These are phyloP conservation scores for Saccharomyces hybrid DNA, from an alignment of 1,139 yeast genomes.

Conservation along the genomic window DNA sequence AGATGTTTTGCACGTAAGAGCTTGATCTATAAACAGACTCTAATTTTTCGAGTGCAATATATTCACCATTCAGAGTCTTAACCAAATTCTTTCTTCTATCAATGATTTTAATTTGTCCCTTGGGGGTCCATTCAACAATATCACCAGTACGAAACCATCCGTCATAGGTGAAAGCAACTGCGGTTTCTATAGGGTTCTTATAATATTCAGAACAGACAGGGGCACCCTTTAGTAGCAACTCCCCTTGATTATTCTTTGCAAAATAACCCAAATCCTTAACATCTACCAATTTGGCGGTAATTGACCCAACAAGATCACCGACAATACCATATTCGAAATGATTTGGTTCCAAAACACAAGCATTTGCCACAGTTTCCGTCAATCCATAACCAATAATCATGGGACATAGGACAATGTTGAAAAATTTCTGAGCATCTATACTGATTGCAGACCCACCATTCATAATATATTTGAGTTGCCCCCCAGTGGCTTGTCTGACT, in stretches of 20 bases:
- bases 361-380: slow-evolving; percentile 92
- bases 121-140: slow-evolving; percentile 84
- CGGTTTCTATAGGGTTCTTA: slow-evolving; percentile 76
- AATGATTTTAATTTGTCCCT: slow-evolving; percentile 73
- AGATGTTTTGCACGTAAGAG: slow-evolving; percentile 65
- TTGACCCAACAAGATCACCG: slow-evolving; percentile 76
- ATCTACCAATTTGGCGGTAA: slow-evolving; percentile 85
- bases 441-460: too few species aligned
- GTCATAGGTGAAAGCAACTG: slow-evolving; percentile 65
- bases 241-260: slow-evolving; percentile 92
- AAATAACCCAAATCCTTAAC: slow-evolving; percentile 87
- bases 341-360: slow-evolving; percentile 59
- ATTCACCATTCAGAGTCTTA: slow-evolving; percentile 94
- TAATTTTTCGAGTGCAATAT: slow-evolving; percentile 90
- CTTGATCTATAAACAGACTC: slow-evolving; percentile 84
- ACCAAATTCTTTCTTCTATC: slow-evolving; percentile 96
- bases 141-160: slow-evolving; percentile 95
- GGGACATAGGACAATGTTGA: slow-evolving; percentile 59
- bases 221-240: slow-evolving; percentile 70
- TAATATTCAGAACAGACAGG: slow-evolving; percentile 71
- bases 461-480: too few species aligned
- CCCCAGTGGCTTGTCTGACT: too few species aligned
- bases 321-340: slow-evolving; percentile 65
- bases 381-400: slow-evolving; percentile 94
- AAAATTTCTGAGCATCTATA: too few species aligned